These are phyloP conservation scores for Coemansia sp. DNA, from an alignment of 192 early-diverging fungal species.

Conservation along the genomic window DNA sequence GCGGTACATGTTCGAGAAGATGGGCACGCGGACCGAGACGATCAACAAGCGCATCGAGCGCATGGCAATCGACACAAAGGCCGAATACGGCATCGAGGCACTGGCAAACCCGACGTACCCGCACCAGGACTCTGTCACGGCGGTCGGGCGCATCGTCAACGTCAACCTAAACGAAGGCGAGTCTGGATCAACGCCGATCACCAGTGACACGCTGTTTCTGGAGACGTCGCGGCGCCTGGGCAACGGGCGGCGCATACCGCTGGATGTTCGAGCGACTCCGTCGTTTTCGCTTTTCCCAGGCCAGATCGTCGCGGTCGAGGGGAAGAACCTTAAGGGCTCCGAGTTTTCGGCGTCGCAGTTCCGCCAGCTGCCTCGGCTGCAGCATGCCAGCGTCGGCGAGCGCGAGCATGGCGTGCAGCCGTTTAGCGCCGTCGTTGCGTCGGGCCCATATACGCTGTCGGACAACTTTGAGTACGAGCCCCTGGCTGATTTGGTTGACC, in stretches of 20 bases:
- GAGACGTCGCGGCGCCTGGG: conserved; percentile 80
- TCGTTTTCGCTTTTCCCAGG: conserved; percentile 85
- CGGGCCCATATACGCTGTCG: conserved; percentile 84
- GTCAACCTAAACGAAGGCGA: conserved; percentile 65
- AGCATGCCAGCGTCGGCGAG: conserved; percentile 40
- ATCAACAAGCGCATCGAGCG: conserved; percentile 50
- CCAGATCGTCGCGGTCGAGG: conserved; percentile 75
- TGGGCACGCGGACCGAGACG: conserved; percentile 33
- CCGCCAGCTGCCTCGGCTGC: conserved; percentile 58
- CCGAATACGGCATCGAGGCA: conserved; percentile 39
- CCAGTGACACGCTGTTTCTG: conserved; percentile 59
- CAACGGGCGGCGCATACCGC: conserved; percentile 61
- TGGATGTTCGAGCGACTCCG: conserved; percentile 60
- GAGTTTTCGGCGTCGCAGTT: conserved; percentile 57
- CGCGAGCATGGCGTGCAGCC: conserved; percentile 6
- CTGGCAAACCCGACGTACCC: conserved; percentile 55
- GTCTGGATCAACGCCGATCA: conserved; percentile 20
- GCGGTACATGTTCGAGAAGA: conserved; percentile 54
- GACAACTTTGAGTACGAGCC: conserved; percentile 80
- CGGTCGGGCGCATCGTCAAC: conserved; percentile 77
- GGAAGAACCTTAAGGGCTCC: conserved; percentile 58
- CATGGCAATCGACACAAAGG: conserved; percentile 43
- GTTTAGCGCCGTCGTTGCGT: conserved; percentile 65
- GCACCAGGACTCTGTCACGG: conserved; percentile 59
- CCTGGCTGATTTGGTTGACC: conserved; percentile 69